phyloP scores from a whole-genome alignment of 2,329 filamentous ascomycete genomes.

The Aspergillus caelatus region DNA sequence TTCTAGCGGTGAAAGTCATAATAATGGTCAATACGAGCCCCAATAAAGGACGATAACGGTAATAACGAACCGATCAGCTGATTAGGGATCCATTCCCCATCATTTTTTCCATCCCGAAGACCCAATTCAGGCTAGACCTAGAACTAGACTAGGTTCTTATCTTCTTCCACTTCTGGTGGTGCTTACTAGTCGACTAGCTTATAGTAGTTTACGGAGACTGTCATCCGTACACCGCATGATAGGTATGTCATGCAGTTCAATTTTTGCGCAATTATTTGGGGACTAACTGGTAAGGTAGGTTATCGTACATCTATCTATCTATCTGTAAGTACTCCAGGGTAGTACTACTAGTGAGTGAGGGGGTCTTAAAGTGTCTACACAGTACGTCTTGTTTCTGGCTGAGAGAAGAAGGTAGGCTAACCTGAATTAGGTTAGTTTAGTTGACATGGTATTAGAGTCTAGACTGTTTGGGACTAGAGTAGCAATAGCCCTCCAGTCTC shows the following conservation, averaged over 20 bases:
- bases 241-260: not conserved
- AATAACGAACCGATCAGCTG: slow-evolving; percentile 1
- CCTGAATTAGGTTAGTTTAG: not conserved
- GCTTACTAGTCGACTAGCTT: not conserved
- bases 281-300: not conserved
- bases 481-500: not conserved
- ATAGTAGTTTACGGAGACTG: slow-evolving; percentile 1
- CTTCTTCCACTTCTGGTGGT: not conserved
- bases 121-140: not conserved
- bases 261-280: not conserved
- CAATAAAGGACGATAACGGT: not conserved
- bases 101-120: not conserved
- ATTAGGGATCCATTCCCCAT: not conserved
- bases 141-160: not conserved
- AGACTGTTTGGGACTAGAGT: not conserved
- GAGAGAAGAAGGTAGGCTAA: not conserved
- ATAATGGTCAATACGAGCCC: not conserved
- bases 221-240: slow-evolving; percentile 2
- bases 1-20: not conserved
- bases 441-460: not conserved
- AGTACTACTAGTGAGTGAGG: not conserved
- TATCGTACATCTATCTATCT: not conserved
- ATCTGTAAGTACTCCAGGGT: not conserved
- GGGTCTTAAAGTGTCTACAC: not conserved
- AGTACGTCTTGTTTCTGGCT: not conserved